These are phyloP conservation scores for Coemansia sp. DNA, from an alignment of 192 early-diverging fungal genomes.

Conservation along the genomic window DNA sequence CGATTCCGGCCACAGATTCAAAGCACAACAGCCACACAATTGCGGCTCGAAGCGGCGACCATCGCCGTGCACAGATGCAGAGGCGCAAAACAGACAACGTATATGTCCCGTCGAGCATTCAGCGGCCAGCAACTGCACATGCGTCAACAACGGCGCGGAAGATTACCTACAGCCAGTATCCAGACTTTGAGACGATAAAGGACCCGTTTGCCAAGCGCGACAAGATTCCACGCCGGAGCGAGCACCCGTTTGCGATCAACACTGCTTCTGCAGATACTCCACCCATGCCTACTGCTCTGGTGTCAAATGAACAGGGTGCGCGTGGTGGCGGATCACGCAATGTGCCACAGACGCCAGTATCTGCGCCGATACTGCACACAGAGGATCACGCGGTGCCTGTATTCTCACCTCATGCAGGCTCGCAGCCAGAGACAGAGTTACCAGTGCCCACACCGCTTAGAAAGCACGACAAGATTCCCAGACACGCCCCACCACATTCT, in stretches of 20 bases:
- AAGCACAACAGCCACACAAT: constrained; percentile 18
- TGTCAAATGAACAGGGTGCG: constrained; percentile 7
- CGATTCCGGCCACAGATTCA: constrained; percentile 23
- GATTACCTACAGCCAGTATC: constrained; percentile 49
- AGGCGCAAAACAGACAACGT: constrained; percentile 39
- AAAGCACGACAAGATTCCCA: constrained; percentile 37
- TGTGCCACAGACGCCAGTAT: constrained; percentile 3
- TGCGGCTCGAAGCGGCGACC: constrained; percentile 15
- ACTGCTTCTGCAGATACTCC: background rate
- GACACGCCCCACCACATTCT: background rate
- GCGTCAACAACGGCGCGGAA: constrained; percentile 27
- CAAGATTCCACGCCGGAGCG: constrained; percentile 49
- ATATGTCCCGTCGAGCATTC: constrained; percentile 16
- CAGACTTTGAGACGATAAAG: constrained; percentile 49
- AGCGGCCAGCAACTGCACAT: constrained; percentile 35
- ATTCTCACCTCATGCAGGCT: background rate
- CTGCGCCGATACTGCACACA: constrained; percentile 2
- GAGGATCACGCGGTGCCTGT: constrained; percentile 10
- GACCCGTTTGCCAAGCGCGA: constrained; percentile 57
- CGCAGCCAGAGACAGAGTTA: background rate
- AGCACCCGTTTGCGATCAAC: constrained; percentile 17
- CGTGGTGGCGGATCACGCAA: constrained; percentile 9
- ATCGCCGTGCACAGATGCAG: constrained; percentile 23
- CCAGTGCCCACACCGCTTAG: constrained; percentile 24
- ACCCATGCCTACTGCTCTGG: background rate